Evolutionary conservation across 345 rosid genomes (phyloP), one percentile per base, ranked within the genome.

Genomic region (Pseudoturritis turrita): DNA sequence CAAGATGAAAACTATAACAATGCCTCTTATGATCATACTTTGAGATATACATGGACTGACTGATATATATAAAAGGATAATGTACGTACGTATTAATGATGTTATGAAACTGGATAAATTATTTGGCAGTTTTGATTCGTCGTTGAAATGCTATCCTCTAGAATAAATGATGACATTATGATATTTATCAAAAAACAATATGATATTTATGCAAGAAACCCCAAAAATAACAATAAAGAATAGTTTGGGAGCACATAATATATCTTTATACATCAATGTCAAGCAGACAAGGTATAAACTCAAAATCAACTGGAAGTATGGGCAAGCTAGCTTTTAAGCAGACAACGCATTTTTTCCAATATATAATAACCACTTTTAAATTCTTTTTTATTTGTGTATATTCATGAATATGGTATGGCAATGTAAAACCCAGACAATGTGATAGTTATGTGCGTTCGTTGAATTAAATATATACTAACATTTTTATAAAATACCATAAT

Each of bases 301-400:
- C 58, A 50, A 35, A 49, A 47, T 33, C 44, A 65, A 49, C n/a
- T 65, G 14, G 15, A 35, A 22, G 43, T 29, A 44, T 62, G 74
- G 67, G 59, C 59, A 70, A 70, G 58, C 67, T 59, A 36, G 40
- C n/a, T 23, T 36, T 29, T 37, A n/a, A 49, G 59, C 40, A 59
- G 66, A 70, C 74, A 70, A 33, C 12, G 6, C 37, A 33, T 25
- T 15, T 35, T 68, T 45, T n/a, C 5, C 5, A 33, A 8, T 33
- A 11, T 33, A 33, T 7, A 33, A 33, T 8, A 33, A 33, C n/a
- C n/a, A n/a, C 11, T 33, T 49, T 22, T 49, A 26, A 21, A 8
- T 7, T 17, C 14, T 44, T 15, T 37, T 44, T 7, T 25, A 4
- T 55, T 17, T 31, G 61, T 55, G 5, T 52, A 7, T 26, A 28